phyloP scores from a whole-genome alignment of 2,329 filamentous ascomycete genomes.

The Dryadomyces quercus-mongolicae region DNA sequence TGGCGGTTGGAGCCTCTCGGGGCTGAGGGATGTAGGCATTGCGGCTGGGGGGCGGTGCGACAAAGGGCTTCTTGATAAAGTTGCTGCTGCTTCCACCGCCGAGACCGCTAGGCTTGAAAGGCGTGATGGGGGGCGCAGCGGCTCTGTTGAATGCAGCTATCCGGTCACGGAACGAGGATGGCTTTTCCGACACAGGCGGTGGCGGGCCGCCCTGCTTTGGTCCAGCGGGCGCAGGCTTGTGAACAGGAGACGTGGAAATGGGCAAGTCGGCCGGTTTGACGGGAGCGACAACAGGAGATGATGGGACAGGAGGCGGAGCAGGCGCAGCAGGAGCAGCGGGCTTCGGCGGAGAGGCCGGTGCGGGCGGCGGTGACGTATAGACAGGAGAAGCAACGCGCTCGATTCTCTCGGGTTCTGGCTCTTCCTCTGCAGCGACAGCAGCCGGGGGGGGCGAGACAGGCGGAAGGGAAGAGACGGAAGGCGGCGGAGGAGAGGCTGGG shows the following conservation, averaged over 20 bases:
- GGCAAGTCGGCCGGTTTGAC: conserved; percentile 18
- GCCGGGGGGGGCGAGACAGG: not conserved
- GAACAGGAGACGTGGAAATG: conserved; percentile 16
- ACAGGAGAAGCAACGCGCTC: conserved; percentile 15
- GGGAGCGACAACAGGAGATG: conserved; percentile 2
- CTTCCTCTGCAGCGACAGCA: conserved; percentile 14
- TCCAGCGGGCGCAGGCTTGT: conserved; percentile 28
- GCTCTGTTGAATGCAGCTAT: conserved; percentile 96
- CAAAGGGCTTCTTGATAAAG: conserved; percentile 95
- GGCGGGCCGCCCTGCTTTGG: conserved; percentile 23
- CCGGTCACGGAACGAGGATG: conserved; percentile 78
- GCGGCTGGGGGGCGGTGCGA: conserved; percentile 85
- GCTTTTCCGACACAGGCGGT: conserved; percentile 63
- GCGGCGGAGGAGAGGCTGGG: not conserved
- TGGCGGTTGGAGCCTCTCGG: conserved; percentile 57
- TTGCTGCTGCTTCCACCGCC: conserved; percentile 37
- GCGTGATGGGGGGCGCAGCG: conserved; percentile 72
- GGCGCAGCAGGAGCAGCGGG: conserved; percentile 11
- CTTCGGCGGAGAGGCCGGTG: not conserved
- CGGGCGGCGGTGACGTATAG: no score
- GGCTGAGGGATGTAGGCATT: conserved; percentile 77
- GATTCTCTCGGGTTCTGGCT: conserved; percentile 15
- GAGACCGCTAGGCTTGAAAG: conserved; percentile 68
- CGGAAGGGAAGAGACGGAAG: not conserved
- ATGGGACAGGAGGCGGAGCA: conserved; percentile 11